Conservation (phyloP, 306 rosid species). For the Cicer cuneatum region DNA sequence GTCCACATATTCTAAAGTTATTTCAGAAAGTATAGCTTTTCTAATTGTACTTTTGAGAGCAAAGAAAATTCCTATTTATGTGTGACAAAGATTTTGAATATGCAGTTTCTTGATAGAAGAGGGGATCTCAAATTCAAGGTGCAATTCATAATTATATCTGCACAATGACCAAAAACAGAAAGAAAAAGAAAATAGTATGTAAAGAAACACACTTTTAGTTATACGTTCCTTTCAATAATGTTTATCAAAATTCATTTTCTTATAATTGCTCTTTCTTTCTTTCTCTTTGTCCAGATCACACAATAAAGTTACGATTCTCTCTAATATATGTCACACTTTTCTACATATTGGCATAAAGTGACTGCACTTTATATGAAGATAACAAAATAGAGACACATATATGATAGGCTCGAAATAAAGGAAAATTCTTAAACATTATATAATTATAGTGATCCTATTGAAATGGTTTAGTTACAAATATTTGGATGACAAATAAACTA, state of each 20-base stretch:
- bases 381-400: constrained; percentile 1
- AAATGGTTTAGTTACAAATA: constrained; percentile 39
- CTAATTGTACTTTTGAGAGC: constrained; percentile 43
- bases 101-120: constrained; percentile 18
- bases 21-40: constrained; percentile 46
- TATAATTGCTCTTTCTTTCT: neutral
- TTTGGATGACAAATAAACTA: constrained; percentile 41
- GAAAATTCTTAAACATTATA: constrained; percentile 26
- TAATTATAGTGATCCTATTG: constrained; percentile 20
- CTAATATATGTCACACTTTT: constrained; percentile 33
- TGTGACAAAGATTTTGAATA: constrained; percentile 39
- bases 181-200: constrained; percentile 6
- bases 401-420: constrained; percentile 24
- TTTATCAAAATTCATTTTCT: constrained; percentile 25
- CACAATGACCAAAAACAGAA: constrained; percentile 25
- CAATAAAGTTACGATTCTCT: constrained; percentile 19
- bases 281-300: constrained; percentile 27
- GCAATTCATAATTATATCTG: constrained; percentile 22
- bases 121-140: constrained; percentile 13
- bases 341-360: constrained; percentile 45
- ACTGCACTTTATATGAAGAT: constrained; percentile 40
- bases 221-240: constrained; percentile 37
- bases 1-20: constrained; percentile 47
- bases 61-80: constrained; percentile 32
- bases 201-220: constrained; percentile 21